Evolutionary conservation across 2,329 filamentous ascomycete genomes (phyloP), one percentile per base, ranked within the genome.

Genomic region (Cryphonectria radicalis): DNA sequence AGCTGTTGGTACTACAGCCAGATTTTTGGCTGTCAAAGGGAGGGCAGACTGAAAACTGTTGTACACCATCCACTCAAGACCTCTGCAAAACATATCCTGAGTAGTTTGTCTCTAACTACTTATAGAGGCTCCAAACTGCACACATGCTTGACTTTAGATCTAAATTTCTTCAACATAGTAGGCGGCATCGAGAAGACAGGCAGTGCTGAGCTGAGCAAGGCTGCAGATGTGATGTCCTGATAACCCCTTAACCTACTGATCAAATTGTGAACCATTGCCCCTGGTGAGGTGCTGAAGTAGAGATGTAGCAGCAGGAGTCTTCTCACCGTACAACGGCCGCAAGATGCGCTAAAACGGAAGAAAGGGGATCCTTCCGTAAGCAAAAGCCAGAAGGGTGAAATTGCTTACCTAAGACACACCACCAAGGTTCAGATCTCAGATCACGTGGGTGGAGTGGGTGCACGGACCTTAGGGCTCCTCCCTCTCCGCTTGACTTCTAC

Each of bases 401-500:
- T 32, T 59, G 55, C 55, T 59, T 59, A 59, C 28, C 35, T 37
- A 63, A 63, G 40, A 11, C 22, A n/a, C 37, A 64, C 35, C 40
- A 25, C 22, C n/a, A 13, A 10, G 19, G 37, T 42, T 19, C 8
- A 57, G 53, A 57, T 57, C 53, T 57, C n/a, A 65, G 43, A 65
- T 65, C 63, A 65, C 63, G 63, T 65, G 63, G 37, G 40, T 28
- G 55, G 55, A 59, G 55, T 6, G 35, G 10, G 42, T 65, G 63
- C 63, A 65, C 63, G 63, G 63, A 65, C 63, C 63, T 46, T 60
- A 32, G 55, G 55, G 55, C 55, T 59, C 50, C 40, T 43, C 55
- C 25, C 40, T 67, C 66, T 67, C 66, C 66, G 55, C 57, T 64
- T 64, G 62, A 64, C 55, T 67, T 60, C 40, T 46, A 46, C 32